Evolutionary conservation across 768 basidiomycete species (phyloP), one percentile per base, ranked within the genome.

Genomic region (Suillus paluster): DNA sequence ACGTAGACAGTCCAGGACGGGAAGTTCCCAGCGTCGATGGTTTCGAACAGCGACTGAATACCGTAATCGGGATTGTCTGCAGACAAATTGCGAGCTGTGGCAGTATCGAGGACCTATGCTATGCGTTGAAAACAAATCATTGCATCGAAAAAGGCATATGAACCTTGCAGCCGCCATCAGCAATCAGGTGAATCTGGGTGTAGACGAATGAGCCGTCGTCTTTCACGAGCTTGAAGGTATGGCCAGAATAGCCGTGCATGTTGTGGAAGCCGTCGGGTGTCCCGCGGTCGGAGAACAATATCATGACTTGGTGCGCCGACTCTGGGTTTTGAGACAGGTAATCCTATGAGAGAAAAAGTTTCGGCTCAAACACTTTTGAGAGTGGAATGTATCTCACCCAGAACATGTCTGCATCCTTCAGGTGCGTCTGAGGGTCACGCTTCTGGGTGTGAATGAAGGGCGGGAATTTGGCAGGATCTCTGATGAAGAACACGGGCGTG

Each of bases 361-460:
- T 78, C 75, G 21, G 78, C 73, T 5, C 73, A 73, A 64, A 76
- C 68, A 11, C 25, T 69, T 58, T 67, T 73, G 73, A 71, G 19
- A 23, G 23, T 21, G 21, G 19, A 59, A 52, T 23, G 27, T 46
- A 21, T 65, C 82, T 41, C 69, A 89, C 88, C 91, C 90, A 91
- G 82, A 91, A 95, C 83, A 85, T 86, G 73, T 95, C 91, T 52
- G 89, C 72, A 79, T 94, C 94, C 75, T 91, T 94, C 68, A 96
- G 76, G 77, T 98, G 92, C 9, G 95, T 96, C 72, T 94, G 92
- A 17, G 96, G 96, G 75, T 94, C 85, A 65, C 91, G 86, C 81
- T 95, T 95, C 73, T 93, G 91, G 33, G 94, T 94, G 80, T 98
- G 96, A 68, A 97, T 92, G 77, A 97, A 89, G 79, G 97, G 93